Evolutionary conservation across 2,329 filamentous ascomycete genomes (phyloP).

Genomic region (Coniochaeta sp.): DNA sequence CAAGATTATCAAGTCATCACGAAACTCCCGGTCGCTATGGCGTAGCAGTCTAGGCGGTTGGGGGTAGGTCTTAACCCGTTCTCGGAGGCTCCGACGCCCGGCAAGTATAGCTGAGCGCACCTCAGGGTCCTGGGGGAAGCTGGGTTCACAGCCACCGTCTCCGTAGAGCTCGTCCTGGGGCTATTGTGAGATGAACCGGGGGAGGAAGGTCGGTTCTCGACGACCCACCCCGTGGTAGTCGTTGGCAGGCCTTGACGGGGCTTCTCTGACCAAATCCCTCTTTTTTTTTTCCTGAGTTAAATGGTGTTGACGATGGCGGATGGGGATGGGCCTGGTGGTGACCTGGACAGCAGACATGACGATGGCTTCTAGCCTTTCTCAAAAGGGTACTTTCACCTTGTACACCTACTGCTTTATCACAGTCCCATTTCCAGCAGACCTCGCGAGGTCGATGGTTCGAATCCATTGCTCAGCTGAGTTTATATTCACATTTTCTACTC

Average conservation of each 20-base stretch:
- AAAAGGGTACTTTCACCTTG: not conserved
- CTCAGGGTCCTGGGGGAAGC: not conserved
- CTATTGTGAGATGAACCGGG: not conserved
- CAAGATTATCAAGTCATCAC: too few species aligned
- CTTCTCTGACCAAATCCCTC: not conserved
- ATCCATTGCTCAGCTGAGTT: not conserved
- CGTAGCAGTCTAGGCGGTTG: not conserved
- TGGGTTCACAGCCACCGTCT: not conserved
- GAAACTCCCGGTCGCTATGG: not conserved
- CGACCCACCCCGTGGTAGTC: not conserved
- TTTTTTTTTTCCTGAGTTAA: not conserved
- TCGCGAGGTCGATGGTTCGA: not conserved
- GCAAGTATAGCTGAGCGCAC: not conserved
- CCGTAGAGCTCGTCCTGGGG: not conserved
- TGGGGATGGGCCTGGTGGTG: not conserved
- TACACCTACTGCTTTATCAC: not conserved
- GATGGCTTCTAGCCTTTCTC: not conserved
- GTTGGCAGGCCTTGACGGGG: not conserved
- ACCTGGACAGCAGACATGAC: not conserved
- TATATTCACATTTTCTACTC: not conserved
- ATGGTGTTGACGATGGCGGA: not conserved
- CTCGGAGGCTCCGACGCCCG: not conserved
- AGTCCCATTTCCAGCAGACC: not conserved
- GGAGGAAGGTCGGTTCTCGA: not conserved
- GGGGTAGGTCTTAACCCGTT: not conserved